phyloP scores from a whole-genome alignment of 2,329 filamentous ascomycete species.

The Xylariales sp. region DNA sequence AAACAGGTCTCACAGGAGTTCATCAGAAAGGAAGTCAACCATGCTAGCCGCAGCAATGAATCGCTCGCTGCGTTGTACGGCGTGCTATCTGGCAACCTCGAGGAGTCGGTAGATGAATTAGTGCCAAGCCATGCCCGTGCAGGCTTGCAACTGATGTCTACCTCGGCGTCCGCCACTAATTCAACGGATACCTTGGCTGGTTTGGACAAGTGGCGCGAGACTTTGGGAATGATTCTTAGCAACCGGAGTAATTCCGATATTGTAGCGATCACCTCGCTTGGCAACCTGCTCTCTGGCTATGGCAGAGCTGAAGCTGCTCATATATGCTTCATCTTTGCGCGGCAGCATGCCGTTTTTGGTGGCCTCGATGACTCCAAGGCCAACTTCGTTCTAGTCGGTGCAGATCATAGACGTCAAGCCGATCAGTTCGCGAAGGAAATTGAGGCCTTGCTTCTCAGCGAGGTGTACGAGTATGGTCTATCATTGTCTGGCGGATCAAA shows the following conservation, averaged over 20 bases:
- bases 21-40: slow-evolving; percentile 89
- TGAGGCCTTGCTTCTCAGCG: slow-evolving; percentile 87
- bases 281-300: slow-evolving; percentile 78
- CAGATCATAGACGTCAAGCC: slow-evolving; percentile 69
- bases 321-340: slow-evolving; percentile 86
- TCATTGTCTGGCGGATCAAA: slow-evolving; percentile 61
- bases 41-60: slow-evolving; percentile 72
- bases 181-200: slow-evolving; percentile 75
- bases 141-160: slow-evolving; percentile 85
- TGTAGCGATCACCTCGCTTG: slow-evolving; percentile 72
- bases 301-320: slow-evolving; percentile 88
- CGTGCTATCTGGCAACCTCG: slow-evolving; percentile 86
- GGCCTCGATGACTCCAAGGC: slow-evolving; percentile 77
- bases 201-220: slow-evolving; percentile 91
- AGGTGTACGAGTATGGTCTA: slow-evolving; percentile 88
- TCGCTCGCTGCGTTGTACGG: slow-evolving; percentile 89
- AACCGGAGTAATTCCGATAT: slow-evolving; percentile 81
- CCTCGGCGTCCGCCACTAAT: slow-evolving; percentile 54
- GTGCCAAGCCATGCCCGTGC: slow-evolving; percentile 89
- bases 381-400: slow-evolving; percentile 78
- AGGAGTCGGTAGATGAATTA: slow-evolving; percentile 92
- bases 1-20: slow-evolving; percentile 95
- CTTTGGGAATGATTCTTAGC: slow-evolving; percentile 76
- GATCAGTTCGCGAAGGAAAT: slow-evolving; percentile 73
- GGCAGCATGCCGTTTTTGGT: slow-evolving; percentile 65